These are phyloP conservation scores for Thraustotheca clavata DNA, from an alignment of 352 stramenopile species.

Conservation along the genomic window DNA sequence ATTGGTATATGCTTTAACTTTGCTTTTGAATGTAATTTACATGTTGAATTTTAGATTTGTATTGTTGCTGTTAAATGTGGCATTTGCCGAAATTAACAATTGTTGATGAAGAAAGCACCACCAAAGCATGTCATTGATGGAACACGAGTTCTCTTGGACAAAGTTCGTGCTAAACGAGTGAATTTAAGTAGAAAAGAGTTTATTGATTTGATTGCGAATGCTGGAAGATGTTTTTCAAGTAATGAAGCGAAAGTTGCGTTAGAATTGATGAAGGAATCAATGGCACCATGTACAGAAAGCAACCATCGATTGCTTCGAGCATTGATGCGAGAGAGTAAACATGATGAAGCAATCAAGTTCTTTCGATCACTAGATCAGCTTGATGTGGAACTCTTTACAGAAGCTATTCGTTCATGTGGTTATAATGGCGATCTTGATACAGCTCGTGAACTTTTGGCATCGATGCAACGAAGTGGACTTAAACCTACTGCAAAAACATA, in stretches of 20 bases:
- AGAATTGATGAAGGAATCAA: background rate
- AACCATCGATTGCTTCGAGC: slow-evolving; percentile 5
- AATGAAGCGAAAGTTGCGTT: background rate
- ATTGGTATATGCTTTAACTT: too few relatives aligned
- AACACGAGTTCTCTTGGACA: background rate
- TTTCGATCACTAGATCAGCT: background rate
- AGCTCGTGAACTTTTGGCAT: background rate
- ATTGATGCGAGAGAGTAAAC: background rate
- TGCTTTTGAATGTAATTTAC: too few relatives aligned
- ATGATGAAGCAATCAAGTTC: background rate
- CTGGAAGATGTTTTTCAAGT: slow-evolving; percentile 4
- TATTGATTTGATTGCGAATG: background rate
- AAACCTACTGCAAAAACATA: background rate
- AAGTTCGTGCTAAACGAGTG: background rate
- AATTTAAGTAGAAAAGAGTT: slow-evolving; percentile 6
- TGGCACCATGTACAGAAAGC: background rate
- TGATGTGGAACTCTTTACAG: background rate
- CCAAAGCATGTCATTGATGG: background rate
- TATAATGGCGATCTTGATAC: background rate
- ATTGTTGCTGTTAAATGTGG: too few relatives aligned
- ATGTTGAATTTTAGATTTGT: slow-evolving; percentile 2
- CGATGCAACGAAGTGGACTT: background rate
- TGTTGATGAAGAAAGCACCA: background rate
- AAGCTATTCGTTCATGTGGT: slow-evolving; percentile 3
- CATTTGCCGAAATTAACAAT: background rate